Conservation (phyloP, 345 rosid genomes). For the Noccaea bulbosa region DNA sequence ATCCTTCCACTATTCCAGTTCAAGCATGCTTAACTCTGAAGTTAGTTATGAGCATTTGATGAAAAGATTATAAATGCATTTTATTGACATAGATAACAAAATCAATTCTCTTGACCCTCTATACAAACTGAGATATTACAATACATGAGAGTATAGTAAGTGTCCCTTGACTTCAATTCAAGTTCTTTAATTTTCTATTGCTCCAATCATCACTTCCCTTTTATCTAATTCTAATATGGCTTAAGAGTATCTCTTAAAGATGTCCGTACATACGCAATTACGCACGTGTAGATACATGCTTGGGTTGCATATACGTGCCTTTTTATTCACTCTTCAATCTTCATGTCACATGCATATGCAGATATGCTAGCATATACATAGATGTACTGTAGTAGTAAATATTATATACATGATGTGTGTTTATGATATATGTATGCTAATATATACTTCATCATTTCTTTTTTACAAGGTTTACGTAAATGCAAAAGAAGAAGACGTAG, state of each 20-base stretch:
- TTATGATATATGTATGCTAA: no score
- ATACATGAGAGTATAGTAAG: neutral
- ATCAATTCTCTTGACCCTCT: no score
- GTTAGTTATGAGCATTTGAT: no score
- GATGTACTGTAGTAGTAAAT: no score
- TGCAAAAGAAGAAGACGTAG: neutral
- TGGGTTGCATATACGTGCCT: neutral
- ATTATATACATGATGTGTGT: no score
- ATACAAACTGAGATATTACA: no score
- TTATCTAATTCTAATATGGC: neutral
- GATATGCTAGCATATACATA: neutral
- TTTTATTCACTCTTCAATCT: neutral
- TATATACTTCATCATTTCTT: neutral
- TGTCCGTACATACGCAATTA: neutral
- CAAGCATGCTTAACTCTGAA: no score
- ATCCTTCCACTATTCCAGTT: no score
- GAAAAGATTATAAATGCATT: no score
- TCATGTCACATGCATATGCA: neutral
- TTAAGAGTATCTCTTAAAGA: slow-evolving; percentile 3
- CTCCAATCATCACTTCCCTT: slow-evolving; percentile 7
- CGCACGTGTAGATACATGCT: slow-evolving; percentile 2
- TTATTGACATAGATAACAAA: no score
- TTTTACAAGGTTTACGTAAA: neutral
- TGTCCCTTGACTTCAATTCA: neutral
- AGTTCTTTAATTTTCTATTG: neutral